These are phyloP conservation scores for Juglanconis juglandina DNA, from an alignment of 2,329 filamentous ascomycete genomes.

Conservation along the genomic window DNA sequence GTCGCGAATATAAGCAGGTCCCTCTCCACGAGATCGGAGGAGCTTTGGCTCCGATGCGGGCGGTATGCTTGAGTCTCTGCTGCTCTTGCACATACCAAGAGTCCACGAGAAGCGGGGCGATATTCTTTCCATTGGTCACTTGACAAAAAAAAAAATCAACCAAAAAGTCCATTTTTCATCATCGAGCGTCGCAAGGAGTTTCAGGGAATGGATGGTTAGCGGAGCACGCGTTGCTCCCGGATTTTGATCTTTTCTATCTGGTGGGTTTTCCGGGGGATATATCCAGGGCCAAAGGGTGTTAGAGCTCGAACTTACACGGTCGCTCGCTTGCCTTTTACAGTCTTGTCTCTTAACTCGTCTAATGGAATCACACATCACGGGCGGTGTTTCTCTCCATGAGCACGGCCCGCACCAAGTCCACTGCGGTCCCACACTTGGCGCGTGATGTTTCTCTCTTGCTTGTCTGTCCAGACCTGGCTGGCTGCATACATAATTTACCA, in stretches of 20 bases:
- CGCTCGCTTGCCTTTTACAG: not conserved
- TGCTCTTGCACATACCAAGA: not conserved
- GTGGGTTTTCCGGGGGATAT: not conserved
- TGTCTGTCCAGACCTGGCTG: no score
- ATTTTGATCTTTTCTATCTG: not conserved
- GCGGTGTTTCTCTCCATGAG: not conserved
- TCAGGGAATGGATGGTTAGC: not conserved
- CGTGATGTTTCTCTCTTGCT: no score
- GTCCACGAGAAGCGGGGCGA: not conserved
- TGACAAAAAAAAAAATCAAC: not conserved
- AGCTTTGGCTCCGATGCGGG: slow-evolving; percentile 31
- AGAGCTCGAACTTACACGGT: not conserved
- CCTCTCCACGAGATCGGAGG: slow-evolving; percentile 40
- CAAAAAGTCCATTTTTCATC: not conserved
- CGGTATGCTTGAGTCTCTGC: slow-evolving; percentile 19
- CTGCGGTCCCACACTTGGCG: not conserved
- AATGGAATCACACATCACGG: not conserved
- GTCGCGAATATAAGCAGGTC: slow-evolving; percentile 30
- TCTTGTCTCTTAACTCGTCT: not conserved
- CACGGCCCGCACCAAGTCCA: not conserved
- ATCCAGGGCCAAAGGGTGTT: not conserved
- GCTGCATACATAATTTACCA: no score
- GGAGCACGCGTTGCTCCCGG: not conserved
- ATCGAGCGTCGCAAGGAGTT: not conserved
- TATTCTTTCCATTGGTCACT: not conserved